These are phyloP conservation scores for Aspergillus proliferans DNA, from an alignment of 2,329 filamentous ascomycete genomes.

Conservation along the genomic window DNA sequence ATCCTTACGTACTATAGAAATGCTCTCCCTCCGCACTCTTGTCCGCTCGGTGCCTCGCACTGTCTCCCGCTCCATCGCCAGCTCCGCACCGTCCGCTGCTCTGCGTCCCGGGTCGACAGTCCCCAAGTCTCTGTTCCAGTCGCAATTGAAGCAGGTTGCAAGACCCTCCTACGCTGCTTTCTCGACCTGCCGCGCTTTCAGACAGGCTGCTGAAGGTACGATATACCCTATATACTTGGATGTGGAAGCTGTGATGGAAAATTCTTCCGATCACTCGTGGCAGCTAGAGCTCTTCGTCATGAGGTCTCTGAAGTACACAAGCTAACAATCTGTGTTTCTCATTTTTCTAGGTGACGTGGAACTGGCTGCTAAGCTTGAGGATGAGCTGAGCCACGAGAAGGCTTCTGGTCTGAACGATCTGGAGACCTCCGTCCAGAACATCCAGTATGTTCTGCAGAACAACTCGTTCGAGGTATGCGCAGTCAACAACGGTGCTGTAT, in stretches of 20 bases:
- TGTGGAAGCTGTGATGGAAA: not conserved
- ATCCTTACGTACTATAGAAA: slow-evolving; percentile 34
- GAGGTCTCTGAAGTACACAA: not conserved
- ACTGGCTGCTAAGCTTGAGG: slow-evolving; percentile 77
- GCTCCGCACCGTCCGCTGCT: slow-evolving; percentile 41
- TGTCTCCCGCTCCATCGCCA: slow-evolving; percentile 51
- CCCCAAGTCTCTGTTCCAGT: slow-evolving; percentile 47
- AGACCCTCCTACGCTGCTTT: slow-evolving; percentile 41
- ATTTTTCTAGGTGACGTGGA: slow-evolving; percentile 59
- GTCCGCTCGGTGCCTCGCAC: slow-evolving; percentile 62
- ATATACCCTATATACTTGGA: not conserved
- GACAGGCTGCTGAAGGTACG: slow-evolving; percentile 43
- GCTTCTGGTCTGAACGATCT: slow-evolving; percentile 69
- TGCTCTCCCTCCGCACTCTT: slow-evolving; percentile 64
- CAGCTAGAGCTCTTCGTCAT: not conserved
- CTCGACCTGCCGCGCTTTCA: slow-evolving; percentile 39
- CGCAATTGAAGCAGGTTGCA: slow-evolving; percentile 41
- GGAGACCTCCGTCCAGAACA: slow-evolving; percentile 76
- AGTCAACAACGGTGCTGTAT: not conserved
- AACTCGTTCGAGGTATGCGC: slow-evolving; percentile 65
- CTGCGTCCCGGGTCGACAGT: slow-evolving; percentile 43
- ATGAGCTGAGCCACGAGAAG: slow-evolving; percentile 76
- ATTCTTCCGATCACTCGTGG: not conserved
- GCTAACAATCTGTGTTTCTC: slow-evolving; percentile 1
- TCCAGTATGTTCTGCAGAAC: slow-evolving; percentile 84